These are phyloP conservation scores for Paramecium primaurelia DNA, from an alignment of 73 alveolate genomes.

Conservation along the genomic window DNA sequence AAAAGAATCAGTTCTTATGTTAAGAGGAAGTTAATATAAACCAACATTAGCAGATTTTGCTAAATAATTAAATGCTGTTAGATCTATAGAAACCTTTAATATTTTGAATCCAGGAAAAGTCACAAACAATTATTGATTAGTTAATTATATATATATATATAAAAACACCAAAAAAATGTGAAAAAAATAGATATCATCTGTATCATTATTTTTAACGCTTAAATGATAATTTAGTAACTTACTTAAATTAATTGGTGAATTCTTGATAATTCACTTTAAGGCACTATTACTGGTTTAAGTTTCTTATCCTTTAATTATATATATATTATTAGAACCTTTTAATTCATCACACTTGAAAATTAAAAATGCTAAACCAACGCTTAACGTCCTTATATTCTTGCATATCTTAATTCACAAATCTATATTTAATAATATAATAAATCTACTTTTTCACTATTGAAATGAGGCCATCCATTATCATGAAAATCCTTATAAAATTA, in stretches of 20 bases:
- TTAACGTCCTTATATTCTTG: conserved; percentile 80
- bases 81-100: conserved; percentile 27
- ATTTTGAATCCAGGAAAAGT: neutral
- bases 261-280: conserved; percentile 42
- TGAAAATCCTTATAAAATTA: conserved; percentile 81
- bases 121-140: neutral
- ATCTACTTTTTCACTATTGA: conserved; percentile 72
- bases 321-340: neutral
- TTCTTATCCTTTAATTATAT: conserved; percentile 32
- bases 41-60: conserved; percentile 29
- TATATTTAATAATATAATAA: neutral
- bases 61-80: conserved; percentile 7
- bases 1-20: neutral
- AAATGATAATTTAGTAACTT: neutral
- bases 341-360: conserved; percentile 61
- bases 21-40: neutral
- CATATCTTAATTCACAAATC: conserved; percentile 81
- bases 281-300: conserved; percentile 56
- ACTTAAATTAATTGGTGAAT: conserved; percentile 4
- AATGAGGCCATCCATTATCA: conserved; percentile 87
- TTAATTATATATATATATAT: neutral
- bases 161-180: neutral
- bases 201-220: conserved; percentile 16
- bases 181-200: neutral
- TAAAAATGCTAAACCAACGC: conserved; percentile 54